Percentiles rank a stretch among this genome's conserved stretches.
These are phyloP conservation scores for Galerina marginata DNA, from an alignment of 768 basidiomycete species.

Conservation along the genomic window DNA sequence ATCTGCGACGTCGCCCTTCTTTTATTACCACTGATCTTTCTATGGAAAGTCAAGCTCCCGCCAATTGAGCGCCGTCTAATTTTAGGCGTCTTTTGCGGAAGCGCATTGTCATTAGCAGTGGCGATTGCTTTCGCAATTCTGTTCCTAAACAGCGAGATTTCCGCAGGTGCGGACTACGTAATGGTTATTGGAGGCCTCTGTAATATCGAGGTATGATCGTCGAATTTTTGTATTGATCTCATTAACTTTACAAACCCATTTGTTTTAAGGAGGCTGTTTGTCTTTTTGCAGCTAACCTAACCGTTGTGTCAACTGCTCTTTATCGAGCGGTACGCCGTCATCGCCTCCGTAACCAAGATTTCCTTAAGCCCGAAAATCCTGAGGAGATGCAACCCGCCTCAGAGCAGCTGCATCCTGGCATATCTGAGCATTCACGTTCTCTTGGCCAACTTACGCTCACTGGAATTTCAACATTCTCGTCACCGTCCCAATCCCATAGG, in stretches of 20 bases:
- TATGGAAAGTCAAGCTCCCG: conserved; percentile 1
- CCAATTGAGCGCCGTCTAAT: conserved; percentile 1
- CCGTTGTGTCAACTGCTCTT: background rate
- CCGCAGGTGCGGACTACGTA: background rate
- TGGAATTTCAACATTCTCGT: too few species aligned
- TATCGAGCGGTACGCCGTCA: background rate
- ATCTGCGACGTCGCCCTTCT: background rate
- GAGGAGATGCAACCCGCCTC: too few species aligned
- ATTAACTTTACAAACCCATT: background rate
- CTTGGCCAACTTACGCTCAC: too few species aligned
- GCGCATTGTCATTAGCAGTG: background rate
- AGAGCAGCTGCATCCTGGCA: too few species aligned
- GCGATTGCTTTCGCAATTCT: background rate
- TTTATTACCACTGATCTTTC: background rate
- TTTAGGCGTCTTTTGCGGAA: background rate
- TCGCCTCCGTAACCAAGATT: too few species aligned
- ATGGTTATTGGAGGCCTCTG: background rate
- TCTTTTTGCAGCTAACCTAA: conserved; percentile 4
- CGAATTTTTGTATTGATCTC: too few species aligned
- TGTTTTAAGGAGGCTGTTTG: background rate
- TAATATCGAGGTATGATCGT: background rate
- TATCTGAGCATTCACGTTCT: too few species aligned
- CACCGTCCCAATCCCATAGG: too few species aligned
- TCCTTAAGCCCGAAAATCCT: too few species aligned
- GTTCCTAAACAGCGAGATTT: background rate